Evolutionary conservation across 75 land plant genomes (phyloP).

Genomic region (Pinus albicaulis): DNA sequence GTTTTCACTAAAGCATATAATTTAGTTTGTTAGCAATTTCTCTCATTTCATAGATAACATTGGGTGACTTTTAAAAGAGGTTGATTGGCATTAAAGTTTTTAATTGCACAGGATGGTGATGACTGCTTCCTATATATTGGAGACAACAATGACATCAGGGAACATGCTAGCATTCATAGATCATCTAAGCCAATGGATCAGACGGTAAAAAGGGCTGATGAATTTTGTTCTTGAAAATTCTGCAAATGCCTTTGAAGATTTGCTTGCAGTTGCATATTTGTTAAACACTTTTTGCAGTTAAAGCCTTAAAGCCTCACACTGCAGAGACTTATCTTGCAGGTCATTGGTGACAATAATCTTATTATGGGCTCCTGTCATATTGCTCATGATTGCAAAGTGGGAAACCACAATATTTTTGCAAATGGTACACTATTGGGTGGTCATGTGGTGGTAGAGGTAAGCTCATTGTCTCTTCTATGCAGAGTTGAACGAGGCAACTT

Average conservation of each 20-base stretch:
- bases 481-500: background rate
- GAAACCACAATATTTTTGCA: slow-evolving; percentile 85
- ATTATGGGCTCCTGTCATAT: slow-evolving; percentile 96
- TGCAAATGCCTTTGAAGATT: background rate
- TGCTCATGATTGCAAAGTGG: slow-evolving; percentile 95
- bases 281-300: slow-evolving; percentile 3
- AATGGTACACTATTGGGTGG: slow-evolving; percentile 88
- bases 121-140: slow-evolving; percentile 58
- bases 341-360: slow-evolving; percentile 83
- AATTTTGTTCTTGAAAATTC: background rate
- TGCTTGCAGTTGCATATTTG: background rate
- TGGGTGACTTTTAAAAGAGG: background rate
- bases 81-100: background rate
- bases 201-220: slow-evolving; percentile 45
- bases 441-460: slow-evolving; percentile 87
- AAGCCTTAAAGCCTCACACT: background rate
- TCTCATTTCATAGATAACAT: background rate
- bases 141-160: slow-evolving; percentile 85
- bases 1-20: too few species aligned
- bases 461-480: slow-evolving; percentile 5
- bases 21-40: background rate
- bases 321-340: slow-evolving; percentile 27
- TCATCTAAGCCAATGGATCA: slow-evolving; percentile 77
- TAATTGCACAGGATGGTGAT: slow-evolving; percentile 46
- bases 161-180: slow-evolving; percentile 80